These are phyloP conservation scores for Fusarium sp. DNA, from an alignment of 2,329 filamentous ascomycete genomes.

Conservation along the genomic window DNA sequence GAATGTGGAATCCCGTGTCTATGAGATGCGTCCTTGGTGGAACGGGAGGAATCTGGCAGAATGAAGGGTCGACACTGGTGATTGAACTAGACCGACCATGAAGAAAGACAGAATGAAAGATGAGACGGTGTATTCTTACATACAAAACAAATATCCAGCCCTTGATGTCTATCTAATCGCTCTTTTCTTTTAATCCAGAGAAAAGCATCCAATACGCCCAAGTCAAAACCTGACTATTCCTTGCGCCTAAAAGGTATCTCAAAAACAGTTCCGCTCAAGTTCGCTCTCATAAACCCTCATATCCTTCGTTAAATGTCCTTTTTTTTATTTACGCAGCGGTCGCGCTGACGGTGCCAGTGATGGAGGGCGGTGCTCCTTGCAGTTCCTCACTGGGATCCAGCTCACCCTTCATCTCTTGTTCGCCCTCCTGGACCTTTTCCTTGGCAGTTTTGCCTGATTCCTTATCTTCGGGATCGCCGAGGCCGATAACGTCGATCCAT, in stretches of 20 bases:
- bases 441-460: constrained; percentile 44
- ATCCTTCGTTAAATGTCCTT: neutral
- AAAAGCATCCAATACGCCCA: neutral
- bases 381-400: constrained; percentile 48
- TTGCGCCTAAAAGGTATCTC: constrained; percentile 31
- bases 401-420: constrained; percentile 49
- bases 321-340: constrained; percentile 34
- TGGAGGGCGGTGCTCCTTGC: neutral
- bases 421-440: constrained; percentile 49
- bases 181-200: neutral
- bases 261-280: constrained; percentile 9
- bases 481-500: constrained; percentile 64
- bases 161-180: neutral
- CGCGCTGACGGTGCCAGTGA: constrained; percentile 19
- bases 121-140: constrained; percentile 4
- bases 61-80: constrained; percentile 19
- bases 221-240: neutral
- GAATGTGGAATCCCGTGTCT: constrained; percentile 39
- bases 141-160: neutral
- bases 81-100: constrained; percentile 24
- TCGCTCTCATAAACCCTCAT: constrained; percentile 31
- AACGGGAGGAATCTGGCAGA: constrained; percentile 35
- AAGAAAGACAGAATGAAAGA: neutral
- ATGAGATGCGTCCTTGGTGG: constrained; percentile 36
- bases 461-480: constrained; percentile 50